Conservation (phyloP, 2,329 filamentous ascomycete species). For the Phialemonium atrogriseum region DNA sequence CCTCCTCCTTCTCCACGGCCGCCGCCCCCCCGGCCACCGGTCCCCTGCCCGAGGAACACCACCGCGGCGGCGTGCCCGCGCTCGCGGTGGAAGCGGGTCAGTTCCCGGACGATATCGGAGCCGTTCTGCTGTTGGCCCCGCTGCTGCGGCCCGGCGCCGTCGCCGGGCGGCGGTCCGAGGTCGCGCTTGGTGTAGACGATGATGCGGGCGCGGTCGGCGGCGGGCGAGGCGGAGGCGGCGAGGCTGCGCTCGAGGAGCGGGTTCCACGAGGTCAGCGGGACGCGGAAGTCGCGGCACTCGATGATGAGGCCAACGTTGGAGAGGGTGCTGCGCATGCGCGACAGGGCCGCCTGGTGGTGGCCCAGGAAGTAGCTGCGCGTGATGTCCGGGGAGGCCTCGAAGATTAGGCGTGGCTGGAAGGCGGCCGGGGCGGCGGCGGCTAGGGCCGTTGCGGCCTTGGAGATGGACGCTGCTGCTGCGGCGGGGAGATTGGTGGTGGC, state of each 20-base stretch:
- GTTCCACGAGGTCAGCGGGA: constrained; percentile 84
- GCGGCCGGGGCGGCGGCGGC: constrained; percentile 9
- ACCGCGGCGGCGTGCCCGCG: constrained; percentile 17
- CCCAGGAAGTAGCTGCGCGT: constrained; percentile 90
- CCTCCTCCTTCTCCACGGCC: too few relatives aligned
- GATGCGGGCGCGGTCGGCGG: constrained; percentile 65
- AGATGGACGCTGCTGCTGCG: background rate
- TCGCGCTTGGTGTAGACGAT: constrained; percentile 90
- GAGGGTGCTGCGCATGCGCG: constrained; percentile 74
- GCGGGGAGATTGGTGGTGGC: too few relatives aligned
- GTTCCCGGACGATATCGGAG: constrained; percentile 18
- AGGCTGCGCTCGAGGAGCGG: constrained; percentile 77
- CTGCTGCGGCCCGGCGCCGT: background rate
- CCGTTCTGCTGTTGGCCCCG: constrained; percentile 7
- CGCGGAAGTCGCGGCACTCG: constrained; percentile 89
- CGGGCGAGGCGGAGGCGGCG: constrained; percentile 64
- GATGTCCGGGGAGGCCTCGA: constrained; percentile 64
- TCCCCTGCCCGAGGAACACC: constrained; percentile 19
- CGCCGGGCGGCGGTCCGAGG: constrained; percentile 39
- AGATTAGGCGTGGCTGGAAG: constrained; percentile 68
- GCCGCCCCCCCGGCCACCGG: too few relatives aligned
- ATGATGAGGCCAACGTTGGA: constrained; percentile 79
- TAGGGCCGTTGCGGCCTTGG: constrained; percentile 5
- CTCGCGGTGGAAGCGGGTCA: constrained; percentile 34
- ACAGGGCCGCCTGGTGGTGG: constrained; percentile 76